Evolutionary conservation across 1,284 basidiomycete genomes (phyloP).

Genomic region (Sporisorium sorghi): DNA sequence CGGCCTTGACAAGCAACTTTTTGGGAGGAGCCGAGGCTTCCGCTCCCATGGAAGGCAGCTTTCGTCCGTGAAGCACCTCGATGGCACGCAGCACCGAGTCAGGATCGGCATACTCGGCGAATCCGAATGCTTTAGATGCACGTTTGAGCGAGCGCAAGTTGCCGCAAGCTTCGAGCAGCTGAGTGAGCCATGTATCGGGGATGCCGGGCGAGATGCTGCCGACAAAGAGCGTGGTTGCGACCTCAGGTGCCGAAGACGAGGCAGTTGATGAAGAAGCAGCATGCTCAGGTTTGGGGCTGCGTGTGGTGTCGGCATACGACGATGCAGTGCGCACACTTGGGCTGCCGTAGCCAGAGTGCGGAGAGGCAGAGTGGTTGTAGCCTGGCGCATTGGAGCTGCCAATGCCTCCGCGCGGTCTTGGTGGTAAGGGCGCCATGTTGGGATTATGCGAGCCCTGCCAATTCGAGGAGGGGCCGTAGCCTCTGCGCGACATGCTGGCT

Average conservation of each 20-base stretch:
- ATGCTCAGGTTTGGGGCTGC: conserved; percentile 18
- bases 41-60: conserved; percentile 73
- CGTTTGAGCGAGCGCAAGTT: conserved; percentile 87
- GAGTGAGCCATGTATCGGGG: conserved; percentile 79
- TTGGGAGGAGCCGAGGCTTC: conserved; percentile 71
- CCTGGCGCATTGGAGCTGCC: conserved; percentile 34
- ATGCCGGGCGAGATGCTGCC: conserved; percentile 96
- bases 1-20: conserved; percentile 81
- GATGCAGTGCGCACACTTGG: conserved; percentile 16
- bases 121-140: conserved; percentile 92
- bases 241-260: conserved; percentile 50
- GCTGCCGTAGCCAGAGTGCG: conserved; percentile 36
- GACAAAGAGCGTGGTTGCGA: conserved; percentile 79
- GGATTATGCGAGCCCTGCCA: conserved; percentile 59
- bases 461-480: conserved; percentile 28
- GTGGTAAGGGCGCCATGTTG: conserved; percentile 59
- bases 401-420: conserved; percentile 49
- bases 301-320: conserved; percentile 14
- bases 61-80: conserved; percentile 81
- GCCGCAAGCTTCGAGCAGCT: conserved; percentile 87
- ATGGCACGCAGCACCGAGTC: conserved; percentile 86
- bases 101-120: conserved; percentile 90
- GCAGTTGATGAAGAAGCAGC: conserved; percentile 14
- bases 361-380: conserved; percentile 28
- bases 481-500: conserved; percentile 38